These are phyloP conservation scores for Fusarium scirpi DNA, from an alignment of 2,329 filamentous ascomycete species.

Conservation along the genomic window DNA sequence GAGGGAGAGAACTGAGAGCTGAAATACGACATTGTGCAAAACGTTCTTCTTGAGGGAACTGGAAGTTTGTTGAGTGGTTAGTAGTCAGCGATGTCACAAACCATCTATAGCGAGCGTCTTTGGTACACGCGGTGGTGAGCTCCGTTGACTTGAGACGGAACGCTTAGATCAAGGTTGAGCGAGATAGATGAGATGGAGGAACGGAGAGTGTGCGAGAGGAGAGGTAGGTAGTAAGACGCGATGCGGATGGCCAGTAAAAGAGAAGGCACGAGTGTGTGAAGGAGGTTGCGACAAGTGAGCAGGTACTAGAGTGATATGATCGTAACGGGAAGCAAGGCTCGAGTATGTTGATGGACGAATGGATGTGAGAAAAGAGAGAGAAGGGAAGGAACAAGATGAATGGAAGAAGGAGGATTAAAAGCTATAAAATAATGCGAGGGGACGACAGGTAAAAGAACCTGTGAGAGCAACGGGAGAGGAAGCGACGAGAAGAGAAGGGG, in stretches of 20 bases:
- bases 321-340: constrained; percentile 6
- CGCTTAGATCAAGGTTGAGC: constrained; percentile 11
- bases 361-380: constrained; percentile 15
- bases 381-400: constrained; percentile 41
- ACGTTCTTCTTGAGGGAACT: constrained; percentile 32
- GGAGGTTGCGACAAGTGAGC: constrained; percentile 18
- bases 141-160: constrained; percentile 13
- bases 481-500: constrained; percentile 44
- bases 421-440: constrained; percentile 40
- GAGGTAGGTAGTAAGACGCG: constrained; percentile 14
- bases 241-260: constrained; percentile 12
- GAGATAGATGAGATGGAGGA: constrained; percentile 5
- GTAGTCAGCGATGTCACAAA: constrained; percentile 51
- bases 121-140: constrained; percentile 23
- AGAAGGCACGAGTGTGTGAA: constrained; percentile 27
- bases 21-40: constrained; percentile 58
- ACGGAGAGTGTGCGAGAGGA: neutral
- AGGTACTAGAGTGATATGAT: constrained; percentile 6
- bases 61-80: constrained; percentile 44
- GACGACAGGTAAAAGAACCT: constrained; percentile 46
- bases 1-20: constrained; percentile 58
- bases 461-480: constrained; percentile 37
- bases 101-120: constrained; percentile 45
- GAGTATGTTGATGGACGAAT: constrained; percentile 7
- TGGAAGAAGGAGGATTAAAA: constrained; percentile 46